Evolutionary conservation across 1,139 yeast species (phyloP), one percentile per base, ranked within the genome.

Genomic region (Lodderomyces pseudojiufengensis): DNA sequence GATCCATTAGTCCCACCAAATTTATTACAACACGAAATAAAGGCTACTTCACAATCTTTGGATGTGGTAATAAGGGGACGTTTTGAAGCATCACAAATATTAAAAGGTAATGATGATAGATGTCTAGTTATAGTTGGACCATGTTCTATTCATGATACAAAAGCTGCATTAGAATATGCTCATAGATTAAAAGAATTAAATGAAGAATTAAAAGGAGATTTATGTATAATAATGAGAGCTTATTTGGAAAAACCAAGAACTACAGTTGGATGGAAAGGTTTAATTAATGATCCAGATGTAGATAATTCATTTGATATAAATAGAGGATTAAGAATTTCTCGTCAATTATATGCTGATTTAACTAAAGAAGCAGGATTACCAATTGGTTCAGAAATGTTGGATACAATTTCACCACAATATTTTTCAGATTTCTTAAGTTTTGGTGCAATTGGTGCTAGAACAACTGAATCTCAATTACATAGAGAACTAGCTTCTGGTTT

Each of bases 181-280:
- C 69, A 70, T 28, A 72, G 78, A 50, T 73, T 92, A 47, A 64
- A 76, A 38, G 66, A 69, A 37, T 63, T 84, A 29, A 65, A 84
- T 27, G 78, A 80, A 33, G 73, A 79, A 52, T 69, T 84, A 48
- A 73, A 82, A 49, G 78, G 76, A 33, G 97, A 90, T 51, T 74
- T 92, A 39, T 77, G 79, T 46, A 81, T 92, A 43, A 84, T 92
- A 43, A 92, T 92, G 98, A 81, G 98, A 69, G 97, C 97, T 3
- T 92, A 92, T 70, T 74, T 92, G 54, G 98, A 92, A 64, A 92
- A 92, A 65, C 98, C 98, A 47, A 80, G 98, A 68, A 92, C 98
- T 37, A 92, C 97, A 16, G 97, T 92, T 36, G 98, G 98, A 43
- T 92, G 98, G 98, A 92, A 92, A 65, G 98, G 97, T 47, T 73